Evolutionary conservation across 257 asterid species (phyloP).

Genomic region (Euphrasia confusa): DNA sequence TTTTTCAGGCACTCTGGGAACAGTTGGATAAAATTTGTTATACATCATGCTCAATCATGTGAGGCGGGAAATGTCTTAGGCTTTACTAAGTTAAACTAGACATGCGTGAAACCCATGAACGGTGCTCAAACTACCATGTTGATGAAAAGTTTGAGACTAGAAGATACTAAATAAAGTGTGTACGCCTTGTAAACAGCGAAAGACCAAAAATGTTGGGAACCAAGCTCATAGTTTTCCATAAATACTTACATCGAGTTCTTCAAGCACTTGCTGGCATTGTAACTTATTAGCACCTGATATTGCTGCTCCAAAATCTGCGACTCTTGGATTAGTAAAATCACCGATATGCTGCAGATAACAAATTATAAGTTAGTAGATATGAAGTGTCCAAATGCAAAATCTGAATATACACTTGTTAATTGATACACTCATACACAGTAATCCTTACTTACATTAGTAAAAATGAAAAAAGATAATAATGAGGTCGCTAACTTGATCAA

Average conservation of each 20-base stretch:
- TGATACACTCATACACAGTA: no score
- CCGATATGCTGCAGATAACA: conserved; percentile 74
- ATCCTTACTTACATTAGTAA: no score
- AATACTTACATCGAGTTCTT: conserved; percentile 91
- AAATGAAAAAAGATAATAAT: no score
- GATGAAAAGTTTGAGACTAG: background rate
- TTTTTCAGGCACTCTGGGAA: no score
- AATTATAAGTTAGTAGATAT: conserved; percentile 29
- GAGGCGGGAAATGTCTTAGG: conserved; percentile 10
- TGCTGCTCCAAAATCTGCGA: conserved; percentile 99
- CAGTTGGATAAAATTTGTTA: background rate
- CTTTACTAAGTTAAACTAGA: conserved; percentile 10
- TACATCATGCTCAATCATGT: background rate
- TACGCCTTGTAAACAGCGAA: background rate
- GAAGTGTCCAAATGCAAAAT: conserved; percentile 15
- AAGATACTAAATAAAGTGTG: background rate
- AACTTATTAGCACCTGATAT: conserved; percentile 87
- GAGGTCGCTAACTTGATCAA: background rate
- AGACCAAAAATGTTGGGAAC: background rate
- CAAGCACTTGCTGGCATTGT: conserved; percentile 94
- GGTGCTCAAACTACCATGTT: no score
- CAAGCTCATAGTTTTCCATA: conserved; percentile 4
- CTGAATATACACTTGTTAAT: background rate
- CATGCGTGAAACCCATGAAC: conserved; percentile 7
- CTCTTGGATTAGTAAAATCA: conserved; percentile 88